A percentile compares a stretch with the other conserved stretches of the same genome.
Conservation (phyloP, 345 rosid genomes). For the Psidium friedrichsthalianum region DNA sequence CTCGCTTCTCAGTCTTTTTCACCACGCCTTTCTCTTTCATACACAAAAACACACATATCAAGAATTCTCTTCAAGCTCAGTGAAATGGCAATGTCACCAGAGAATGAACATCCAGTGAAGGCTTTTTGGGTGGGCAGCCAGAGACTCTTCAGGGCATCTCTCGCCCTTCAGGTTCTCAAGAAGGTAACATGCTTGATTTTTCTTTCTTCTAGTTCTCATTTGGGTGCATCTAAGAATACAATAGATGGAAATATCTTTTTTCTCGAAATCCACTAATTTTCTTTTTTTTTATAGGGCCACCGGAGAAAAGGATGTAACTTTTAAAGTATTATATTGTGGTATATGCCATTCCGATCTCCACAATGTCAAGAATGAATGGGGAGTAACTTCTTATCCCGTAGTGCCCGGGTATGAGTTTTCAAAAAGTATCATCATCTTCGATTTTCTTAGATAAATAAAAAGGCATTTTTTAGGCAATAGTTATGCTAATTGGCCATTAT, state of each 20-base stretch:
- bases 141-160: slow-evolving; percentile 6
- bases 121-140: slow-evolving; percentile 14
- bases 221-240: not conserved
- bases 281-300: slow-evolving; percentile 8
- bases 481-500: not conserved
- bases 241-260: not conserved
- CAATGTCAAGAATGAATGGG: slow-evolving; percentile 21
- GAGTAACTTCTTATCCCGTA: slow-evolving; percentile 22
- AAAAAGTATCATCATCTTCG: too few relatives aligned
- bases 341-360: slow-evolving; percentile 35
- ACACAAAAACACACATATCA: not conserved
- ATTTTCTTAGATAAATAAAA: too few relatives aligned
- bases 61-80: not conserved
- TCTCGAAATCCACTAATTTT: not conserved
- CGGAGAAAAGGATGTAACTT: slow-evolving; percentile 20
- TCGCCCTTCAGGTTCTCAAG: slow-evolving; percentile 4
- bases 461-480: not conserved
- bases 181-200: not conserved
- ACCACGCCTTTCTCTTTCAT: not conserved
- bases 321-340: slow-evolving; percentile 26
- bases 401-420: slow-evolving; percentile 21
- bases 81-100: not conserved
- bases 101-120: slow-evolving; percentile 1
- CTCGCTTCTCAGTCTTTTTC: too few relatives aligned
- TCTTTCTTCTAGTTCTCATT: too few relatives aligned